Evolutionary conservation across 179 eudicot genomes (phyloP), one percentile per base, ranked within the genome.

Genomic region (Beta lomatogona): DNA sequence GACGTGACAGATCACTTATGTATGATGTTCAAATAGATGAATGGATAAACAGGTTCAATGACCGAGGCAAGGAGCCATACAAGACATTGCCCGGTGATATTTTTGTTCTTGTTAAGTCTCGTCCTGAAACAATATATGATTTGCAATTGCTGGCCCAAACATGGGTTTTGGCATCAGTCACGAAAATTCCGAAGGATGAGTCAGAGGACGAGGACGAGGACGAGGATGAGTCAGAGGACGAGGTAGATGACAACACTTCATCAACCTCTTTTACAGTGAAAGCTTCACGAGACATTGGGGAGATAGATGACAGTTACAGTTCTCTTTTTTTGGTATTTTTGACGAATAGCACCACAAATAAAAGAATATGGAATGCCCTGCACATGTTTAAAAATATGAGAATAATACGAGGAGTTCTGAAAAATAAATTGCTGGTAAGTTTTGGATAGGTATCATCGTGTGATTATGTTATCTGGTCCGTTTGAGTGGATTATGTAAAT

Each of bases 81-180:
- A 85, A 77, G 79, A 90, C 89, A 7, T 80, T 92, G 79, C 97
- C 97, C 11, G 96, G 96, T 55, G 97, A 93, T 82, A n/a, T 93
- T 21, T 77, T 91, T 50, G 74, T 90, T 6, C 21, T 93, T 41
- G 82, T 88, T 12, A 85, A 89, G 67, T 75, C 78, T 53, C 90
- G 85, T 58, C 96, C 92, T 53, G 88, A 85, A 81, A 76, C 81
- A 22, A 16, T 79, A 8, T 81, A 79, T 28, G 93, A 88, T 82
- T 25, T 92, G 75, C 86, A 81, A 59, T 81, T 84, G 57, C 81
- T 57, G 71, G 90, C 90, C 57, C 84, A 86, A 50, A 83, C 78
- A 19, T 92, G 92, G 91, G 80, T 86, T 79, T 84, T 93, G 80
- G 90, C 86, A 1, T 83, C 83, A 6, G 92, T 86, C 63, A 82